These are phyloP conservation scores for Wallacemonas rigidus DNA, from an alignment of 208 protist genomes.

Conservation along the genomic window DNA sequence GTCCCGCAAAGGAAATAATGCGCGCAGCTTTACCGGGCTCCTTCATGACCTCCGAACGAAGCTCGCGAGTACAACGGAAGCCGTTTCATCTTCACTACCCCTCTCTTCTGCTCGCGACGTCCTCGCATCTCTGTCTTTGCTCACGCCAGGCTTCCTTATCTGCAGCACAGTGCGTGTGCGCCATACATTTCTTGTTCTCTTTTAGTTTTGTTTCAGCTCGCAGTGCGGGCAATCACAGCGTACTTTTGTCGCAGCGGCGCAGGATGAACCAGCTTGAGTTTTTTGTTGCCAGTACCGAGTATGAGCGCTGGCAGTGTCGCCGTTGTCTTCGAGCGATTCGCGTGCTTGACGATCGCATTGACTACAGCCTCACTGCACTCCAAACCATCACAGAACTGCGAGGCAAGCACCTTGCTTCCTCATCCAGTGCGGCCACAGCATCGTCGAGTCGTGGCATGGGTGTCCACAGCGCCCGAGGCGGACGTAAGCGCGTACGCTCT, in stretches of 20 bases:
- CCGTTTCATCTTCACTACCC: too few relatives aligned
- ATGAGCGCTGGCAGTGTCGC: slow-evolving; percentile 51
- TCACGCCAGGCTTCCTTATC: too few relatives aligned
- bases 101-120: too few relatives aligned
- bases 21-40: too few relatives aligned
- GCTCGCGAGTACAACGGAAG: too few relatives aligned
- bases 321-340: slow-evolving; percentile 68
- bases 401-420: slow-evolving; percentile 14
- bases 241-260: neutral
- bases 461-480: neutral
- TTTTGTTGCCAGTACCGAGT: slow-evolving; percentile 70
- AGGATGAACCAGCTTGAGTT: slow-evolving; percentile 76
- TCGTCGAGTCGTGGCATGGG: neutral
- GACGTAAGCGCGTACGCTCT: neutral
- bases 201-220: slow-evolving; percentile 22
- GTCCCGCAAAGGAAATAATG: too few relatives aligned
- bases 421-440: neutral
- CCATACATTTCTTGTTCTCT: slow-evolving; percentile 3
- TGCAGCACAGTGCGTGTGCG: too few relatives aligned
- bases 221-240: neutral
- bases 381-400: slow-evolving; percentile 36
- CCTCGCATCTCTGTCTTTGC: too few relatives aligned
- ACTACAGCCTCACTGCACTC: slow-evolving; percentile 51
- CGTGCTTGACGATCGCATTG: slow-evolving; percentile 62
- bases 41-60: too few relatives aligned